phyloP scores from a whole-genome alignment of 1,139 yeast genomes.

The Magnusiomyces sp. region DNA sequence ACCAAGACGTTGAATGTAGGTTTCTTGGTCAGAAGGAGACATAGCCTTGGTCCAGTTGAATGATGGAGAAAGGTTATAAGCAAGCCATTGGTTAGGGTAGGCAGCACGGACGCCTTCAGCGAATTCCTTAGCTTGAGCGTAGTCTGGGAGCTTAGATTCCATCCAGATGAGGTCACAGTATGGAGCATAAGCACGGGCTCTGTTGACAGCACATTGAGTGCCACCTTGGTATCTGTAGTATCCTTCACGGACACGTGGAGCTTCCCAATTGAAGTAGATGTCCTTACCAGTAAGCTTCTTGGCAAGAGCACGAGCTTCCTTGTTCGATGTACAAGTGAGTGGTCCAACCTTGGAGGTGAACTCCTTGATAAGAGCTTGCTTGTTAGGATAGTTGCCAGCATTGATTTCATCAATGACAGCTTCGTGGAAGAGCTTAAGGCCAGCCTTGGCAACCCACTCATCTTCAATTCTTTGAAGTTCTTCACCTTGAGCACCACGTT shows the following conservation, averaged over 20 bases:
- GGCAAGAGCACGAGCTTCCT: conserved; percentile 75
- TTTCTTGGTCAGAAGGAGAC: conserved; percentile 79
- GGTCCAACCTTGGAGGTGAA: conserved; percentile 69
- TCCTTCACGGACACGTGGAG: conserved; percentile 94
- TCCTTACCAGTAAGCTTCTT: conserved; percentile 72
- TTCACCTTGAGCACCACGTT: conserved; percentile 61
- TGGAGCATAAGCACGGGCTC: conserved; percentile 94
- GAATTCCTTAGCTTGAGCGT: conserved; percentile 86
- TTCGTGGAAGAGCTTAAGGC: conserved; percentile 80
- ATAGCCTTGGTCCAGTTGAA: conserved; percentile 97
- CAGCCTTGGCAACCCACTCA: conserved; percentile 79
- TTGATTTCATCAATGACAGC: conserved; percentile 84
- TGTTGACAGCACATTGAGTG: conserved; percentile 93
- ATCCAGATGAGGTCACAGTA: conserved; percentile 96
- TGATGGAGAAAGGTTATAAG: conserved; percentile 92
- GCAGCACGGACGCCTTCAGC: conserved; percentile 80
- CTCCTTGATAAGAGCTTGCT: conserved; percentile 53
- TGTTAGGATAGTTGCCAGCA: conserved; percentile 51
- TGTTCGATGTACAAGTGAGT: conserved; percentile 62
- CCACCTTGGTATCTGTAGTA: conserved; percentile 96
- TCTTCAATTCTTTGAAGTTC: conserved; percentile 66
- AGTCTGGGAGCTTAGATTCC: conserved; percentile 96
- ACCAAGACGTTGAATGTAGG: conserved; percentile 81
- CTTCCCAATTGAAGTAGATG: conserved; percentile 90
- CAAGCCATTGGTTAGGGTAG: conserved; percentile 88